Evolutionary conservation across 164 flowering plant species (phyloP), one percentile per base, ranked within the genome.

Genomic region (Macadamia tetraphylla): DNA sequence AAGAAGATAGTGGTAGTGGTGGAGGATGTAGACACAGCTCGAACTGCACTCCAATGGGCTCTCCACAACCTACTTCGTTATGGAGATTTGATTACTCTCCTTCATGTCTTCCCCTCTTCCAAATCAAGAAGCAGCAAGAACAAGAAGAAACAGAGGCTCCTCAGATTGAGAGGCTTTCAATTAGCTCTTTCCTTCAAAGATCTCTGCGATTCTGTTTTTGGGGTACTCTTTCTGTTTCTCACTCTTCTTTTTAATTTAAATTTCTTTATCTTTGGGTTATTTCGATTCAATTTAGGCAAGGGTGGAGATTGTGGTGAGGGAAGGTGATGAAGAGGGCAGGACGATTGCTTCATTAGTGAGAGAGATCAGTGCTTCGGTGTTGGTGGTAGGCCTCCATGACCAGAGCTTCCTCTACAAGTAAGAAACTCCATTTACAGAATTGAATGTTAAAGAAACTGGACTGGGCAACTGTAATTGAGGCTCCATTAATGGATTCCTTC

Each of bases 401-500:
- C 84, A 69, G 29, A 94, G 98, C 79, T 91, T 91, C 70, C 78
- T 94, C 23, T 88, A 94, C 91, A 91, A 73, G 97, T 88, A 81
- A 76, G 73, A 23, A 23, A 0, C 23, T 23, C 23, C 23, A 23
- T 23, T 23, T 23, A 23, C 23, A 23, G 23, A 23, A 23, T 23
- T 23, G 23, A 23, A 23, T 23, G 23, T 23, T 23, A 23, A 23
- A 23, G 23, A 23, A 23, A 23, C 23, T 23, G 23, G 23, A 23
- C 23, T 23, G 23, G 23, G 23, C 23, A 23, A 23, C 23, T 23
- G 23, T 23, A 23, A 23, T 23, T 23, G 23, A 23, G 23, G 23
- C 23, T 23, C 23, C 23, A 23, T 23, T 23, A 23, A 23, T 23
- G 23, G 23, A 23, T 23, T 23, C 83, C 10, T 82, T 94, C 40